Base-by-base conservation (phyloP, 768 basidiomycete genomes). In the Hygrocybe punicea region DNA sequence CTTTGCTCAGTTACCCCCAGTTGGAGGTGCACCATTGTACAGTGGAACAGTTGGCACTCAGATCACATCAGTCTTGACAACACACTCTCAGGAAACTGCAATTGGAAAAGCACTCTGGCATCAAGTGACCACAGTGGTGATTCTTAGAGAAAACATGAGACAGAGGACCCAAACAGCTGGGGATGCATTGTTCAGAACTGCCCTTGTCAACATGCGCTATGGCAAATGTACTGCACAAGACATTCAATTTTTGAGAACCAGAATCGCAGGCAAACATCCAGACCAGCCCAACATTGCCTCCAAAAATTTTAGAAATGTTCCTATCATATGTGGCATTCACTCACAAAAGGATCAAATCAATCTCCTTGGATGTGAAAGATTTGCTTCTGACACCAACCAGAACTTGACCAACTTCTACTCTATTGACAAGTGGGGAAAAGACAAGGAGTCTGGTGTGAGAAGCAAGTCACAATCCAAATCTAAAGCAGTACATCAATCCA, bases 1-100 rank as follows among this genome's bases (percentile, higher is more conserved):
- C 51, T 78, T 79, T 69, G 76, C 73, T 1, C 77, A 81, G 46
- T 58, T 79, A 0, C 74, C 75, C 2, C 77, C 72, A 25, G 67
- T 62, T 8, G 55, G 45, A 21, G 67, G 68, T 1, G 36, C 55
- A 10, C 42, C 59, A 5, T 44, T 59, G 25, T 59, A 56, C 35
- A 5, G n/a, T 51, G 47, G 24, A 1, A 16, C 8, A 7, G 39
- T 25, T 4, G 35, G 40, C 13, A 45, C 37, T 36, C 37, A 37
- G 10, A 16, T 37, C 9, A 16, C 37, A 33, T n/a, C 44, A 35
- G 48, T 48, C 48, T 39, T 24, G n/a, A 23, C 51, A 10, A 14
- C 19, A 2, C 13, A 58, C 49, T 51, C 63, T 44, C n/a, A n/a
- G n/a, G n/a, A n/a, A n/a, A n/a, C n/a, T n/a, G n/a, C n/a, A n/a